Conservation (phyloP, 352 stramenopile species). For the Pythium monospermum region DNA sequence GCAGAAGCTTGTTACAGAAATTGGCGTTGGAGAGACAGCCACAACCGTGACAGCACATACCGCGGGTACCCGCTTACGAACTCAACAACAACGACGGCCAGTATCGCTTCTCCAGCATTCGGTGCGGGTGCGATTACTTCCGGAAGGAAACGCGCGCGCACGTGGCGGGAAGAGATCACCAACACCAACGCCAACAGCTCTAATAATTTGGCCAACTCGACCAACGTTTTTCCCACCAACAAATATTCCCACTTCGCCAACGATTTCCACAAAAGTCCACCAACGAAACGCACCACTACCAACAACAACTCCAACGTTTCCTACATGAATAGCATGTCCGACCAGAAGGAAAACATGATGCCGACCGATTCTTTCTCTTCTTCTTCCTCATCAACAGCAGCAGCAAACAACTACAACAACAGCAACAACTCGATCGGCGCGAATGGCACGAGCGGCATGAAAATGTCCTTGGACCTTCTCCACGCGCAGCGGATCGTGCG, state of each 20-base stretch:
- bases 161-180: neutral
- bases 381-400: neutral
- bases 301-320: neutral
- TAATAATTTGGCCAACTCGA: neutral
- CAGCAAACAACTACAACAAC: conserved; percentile 2
- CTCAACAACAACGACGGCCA: neutral
- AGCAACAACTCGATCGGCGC: conserved; percentile 9
- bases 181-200: neutral
- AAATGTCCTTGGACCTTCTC: conserved; percentile 12
- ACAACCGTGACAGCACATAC: neutral
- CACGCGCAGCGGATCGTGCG: conserved; percentile 30
- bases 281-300: too few species aligned
- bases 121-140: neutral
- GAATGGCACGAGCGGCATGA: neutral
- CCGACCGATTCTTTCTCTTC: conserved; percentile 7
- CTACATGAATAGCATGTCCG: conserved; percentile 4
- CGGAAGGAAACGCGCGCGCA: conserved; percentile 1
- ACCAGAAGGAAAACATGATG: conserved; percentile 20
- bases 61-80: too few species aligned
- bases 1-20: neutral
- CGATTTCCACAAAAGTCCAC: too few species aligned
- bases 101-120: neutral
- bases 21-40: neutral
- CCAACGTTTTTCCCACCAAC: neutral
- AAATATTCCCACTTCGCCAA: too few species aligned